Base-by-base conservation (phyloP, 2,329 filamentous ascomycete species). In the Microsporum ferrugineum region DNA sequence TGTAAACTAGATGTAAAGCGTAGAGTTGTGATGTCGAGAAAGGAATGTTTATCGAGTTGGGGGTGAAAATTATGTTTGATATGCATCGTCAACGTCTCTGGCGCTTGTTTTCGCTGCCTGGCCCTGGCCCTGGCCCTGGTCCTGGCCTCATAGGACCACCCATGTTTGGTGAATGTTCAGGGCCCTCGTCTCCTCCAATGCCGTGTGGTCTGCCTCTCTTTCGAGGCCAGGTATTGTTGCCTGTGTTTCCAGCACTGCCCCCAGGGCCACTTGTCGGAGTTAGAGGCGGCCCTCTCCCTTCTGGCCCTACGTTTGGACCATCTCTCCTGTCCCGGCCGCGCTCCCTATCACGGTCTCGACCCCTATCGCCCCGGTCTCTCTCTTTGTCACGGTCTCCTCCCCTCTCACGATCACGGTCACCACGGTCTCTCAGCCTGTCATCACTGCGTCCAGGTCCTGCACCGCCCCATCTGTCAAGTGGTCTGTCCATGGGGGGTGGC, bases 1-100 rank as follows among this genome's bases (percentile, higher is more conserved):
- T n/a, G 39, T 12, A 49, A 49, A 49, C 29, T 10, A 53, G 36
- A 36, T 55, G 49, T n/a, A 7, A 55, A 4, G 14, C 5, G 12
- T 55, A 34, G 12, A 34, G 49, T 36, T 17, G 49, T 55, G 49
- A 55, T 34, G 31, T 36, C 31, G 31, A 7, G 2, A 55, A 55
- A 14, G 12, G 17, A 33, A n/a, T 55, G 29, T 33, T 33, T n/a
- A 8, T 53, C 49, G 33, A 34, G 31, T 10, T 14, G n/a, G 2
- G 36, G 49, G 14, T 49, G 23, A 55, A 49, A 23, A 23, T 49
- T 2, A 2, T 49, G 23, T 29, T 27, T 34, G 31, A 55, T 55
- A 23, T 38, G 7, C 8, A 17, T 57, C 45, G 10, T 45, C 58
- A 63, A 57, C 64, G 61, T 64, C 66, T 73, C 53, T 72, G 62